Percentiles rank a stretch among this genome's conserved stretches.
Conservation (phyloP, 2,329 filamentous ascomycete genomes). For the Fusarium tricinctum region DNA sequence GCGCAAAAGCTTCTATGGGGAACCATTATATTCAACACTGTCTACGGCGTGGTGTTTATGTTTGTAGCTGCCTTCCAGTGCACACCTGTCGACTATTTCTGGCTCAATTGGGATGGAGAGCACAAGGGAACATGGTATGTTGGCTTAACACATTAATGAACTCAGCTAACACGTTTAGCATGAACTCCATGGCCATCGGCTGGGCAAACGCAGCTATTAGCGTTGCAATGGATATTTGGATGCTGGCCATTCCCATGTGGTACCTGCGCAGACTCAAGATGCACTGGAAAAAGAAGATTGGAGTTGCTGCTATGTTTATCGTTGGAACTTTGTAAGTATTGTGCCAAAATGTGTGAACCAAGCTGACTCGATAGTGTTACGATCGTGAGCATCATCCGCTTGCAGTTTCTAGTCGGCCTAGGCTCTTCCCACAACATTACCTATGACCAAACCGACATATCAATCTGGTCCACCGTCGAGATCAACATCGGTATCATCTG, state of each 20-base stretch:
- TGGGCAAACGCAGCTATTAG: constrained; percentile 61
- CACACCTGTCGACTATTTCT: constrained; percentile 57
- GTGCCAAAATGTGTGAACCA: accelerated
- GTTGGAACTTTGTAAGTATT: constrained; percentile 57
- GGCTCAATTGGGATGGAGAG: constrained; percentile 59
- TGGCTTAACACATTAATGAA: accelerated
- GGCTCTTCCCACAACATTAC: constrained; percentile 50
- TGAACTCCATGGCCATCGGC: constrained; percentile 57
- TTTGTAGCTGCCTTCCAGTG: constrained; percentile 56
- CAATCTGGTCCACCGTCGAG: constrained; percentile 55
- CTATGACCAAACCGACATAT: constrained; percentile 50
- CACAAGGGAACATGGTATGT: constrained; percentile 56
- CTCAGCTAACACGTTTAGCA: constrained; percentile 21
- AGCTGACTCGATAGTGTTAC: constrained; percentile 48
- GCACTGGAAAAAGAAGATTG: constrained; percentile 60
- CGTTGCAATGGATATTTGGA: constrained; percentile 59
- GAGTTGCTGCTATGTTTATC: constrained; percentile 59
- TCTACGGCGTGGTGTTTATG: constrained; percentile 53
- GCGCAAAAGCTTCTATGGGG: constrained; percentile 51
- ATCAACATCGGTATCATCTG: constrained; percentile 56
- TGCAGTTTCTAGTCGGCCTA: constrained; percentile 49
- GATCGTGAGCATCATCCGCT: constrained; percentile 51
- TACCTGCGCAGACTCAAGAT: constrained; percentile 54
- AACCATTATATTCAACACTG: constrained; percentile 51
- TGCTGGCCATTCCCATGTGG: constrained; percentile 59